Conservation (phyloP, 1,284 basidiomycete species). For the Austroboletus rostrupii region DNA sequence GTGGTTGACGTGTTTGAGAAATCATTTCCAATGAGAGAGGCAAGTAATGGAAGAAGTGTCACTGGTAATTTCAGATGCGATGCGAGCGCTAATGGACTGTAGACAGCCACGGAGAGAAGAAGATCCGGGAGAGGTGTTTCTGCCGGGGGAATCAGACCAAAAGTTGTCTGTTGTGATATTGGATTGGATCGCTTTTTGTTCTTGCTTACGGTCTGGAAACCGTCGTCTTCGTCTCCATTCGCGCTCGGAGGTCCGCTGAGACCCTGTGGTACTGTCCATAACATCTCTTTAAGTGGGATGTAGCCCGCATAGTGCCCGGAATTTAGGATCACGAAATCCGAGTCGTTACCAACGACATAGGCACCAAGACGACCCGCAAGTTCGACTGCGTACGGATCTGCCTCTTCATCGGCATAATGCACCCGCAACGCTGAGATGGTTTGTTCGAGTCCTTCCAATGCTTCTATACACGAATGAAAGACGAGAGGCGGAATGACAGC, state of each 20-base stretch:
- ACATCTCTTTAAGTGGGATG: slow-evolving; percentile 75
- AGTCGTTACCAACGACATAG: slow-evolving; percentile 78
- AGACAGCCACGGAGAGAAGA: slow-evolving; percentile 54
- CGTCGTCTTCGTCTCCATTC: slow-evolving; percentile 42
- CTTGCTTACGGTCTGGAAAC: slow-evolving; percentile 57
- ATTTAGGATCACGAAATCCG: slow-evolving; percentile 79
- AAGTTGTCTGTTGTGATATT: slow-evolving; percentile 28
- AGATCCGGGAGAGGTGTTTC: slow-evolving; percentile 33
- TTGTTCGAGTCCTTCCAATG: slow-evolving; percentile 45
- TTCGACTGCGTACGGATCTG: slow-evolving; percentile 82
- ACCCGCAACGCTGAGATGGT: slow-evolving; percentile 42
- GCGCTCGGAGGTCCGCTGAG: slow-evolving; percentile 23
- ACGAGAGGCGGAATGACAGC: slow-evolving; percentile 73
- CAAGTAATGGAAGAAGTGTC: slow-evolving; percentile 78
- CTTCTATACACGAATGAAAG: slow-evolving; percentile 59
- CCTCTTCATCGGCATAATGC: slow-evolving; percentile 81
- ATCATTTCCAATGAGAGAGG: slow-evolving; percentile 84
- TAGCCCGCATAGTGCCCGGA: slow-evolving; percentile 73
- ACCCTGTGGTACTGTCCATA: slow-evolving; percentile 48
- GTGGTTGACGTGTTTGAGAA: slow-evolving; percentile 53
- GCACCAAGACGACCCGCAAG: slow-evolving; percentile 72
- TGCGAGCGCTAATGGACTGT: slow-evolving; percentile 63
- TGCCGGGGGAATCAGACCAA: slow-evolving; percentile 57
- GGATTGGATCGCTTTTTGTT: slow-evolving; percentile 37
- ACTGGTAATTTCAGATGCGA: slow-evolving; percentile 64